Base-by-base conservation (phyloP, 2,329 filamentous ascomycete genomes). In the Cercospora sesami region DNA sequence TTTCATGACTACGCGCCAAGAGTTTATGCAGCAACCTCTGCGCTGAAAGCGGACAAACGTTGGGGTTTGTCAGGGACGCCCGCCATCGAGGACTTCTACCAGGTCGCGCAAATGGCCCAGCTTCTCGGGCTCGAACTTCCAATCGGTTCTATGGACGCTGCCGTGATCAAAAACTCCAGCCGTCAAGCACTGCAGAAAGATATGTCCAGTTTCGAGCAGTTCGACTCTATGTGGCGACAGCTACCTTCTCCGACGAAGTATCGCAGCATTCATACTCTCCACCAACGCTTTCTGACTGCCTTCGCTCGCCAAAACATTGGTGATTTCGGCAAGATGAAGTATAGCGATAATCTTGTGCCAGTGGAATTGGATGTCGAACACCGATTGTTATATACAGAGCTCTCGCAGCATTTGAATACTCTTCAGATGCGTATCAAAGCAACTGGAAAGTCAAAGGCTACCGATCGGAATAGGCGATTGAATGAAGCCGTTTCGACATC, bases 21-120 rank as follows among this genome's bases (percentile, higher is more conserved):
- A 60, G 78, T 80, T 61, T 77, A 81, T 68, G 75, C 80, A 0
- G 79, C 81, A 0, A 77, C 87, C 5, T 23, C 48, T 9, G 79
- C 78, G 0, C 73, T 89, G 1, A 74, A 81, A 28, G 83, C 85
- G 10, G 79, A 82, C 51, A 86, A 84, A 48, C 83, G 83, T 64
- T 90, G 88, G 88, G 80, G 88, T 6, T 78, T 91, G 1, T 90
- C 88, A 0, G 89, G 86, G 3, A 91, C 89, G 0, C 88, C 89
- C 1, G 81, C 83, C 0, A 73, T 90, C 2, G 81, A 82, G 5
- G 84, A 86, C 64, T 89, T 89, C 72, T 82, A 83, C 0, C 86
- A 89, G 69, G 80, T 90, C 8, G 86, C 88, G 62, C 82, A 81
- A 16, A 86, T 90, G 66, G 86, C 87, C 0, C 79, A 78, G 1